Evolutionary conservation across 73 alveolate genomes (phyloP), one percentile per base, ranked within the genome.

Genomic region (Paramecium sexaurelia): DNA sequence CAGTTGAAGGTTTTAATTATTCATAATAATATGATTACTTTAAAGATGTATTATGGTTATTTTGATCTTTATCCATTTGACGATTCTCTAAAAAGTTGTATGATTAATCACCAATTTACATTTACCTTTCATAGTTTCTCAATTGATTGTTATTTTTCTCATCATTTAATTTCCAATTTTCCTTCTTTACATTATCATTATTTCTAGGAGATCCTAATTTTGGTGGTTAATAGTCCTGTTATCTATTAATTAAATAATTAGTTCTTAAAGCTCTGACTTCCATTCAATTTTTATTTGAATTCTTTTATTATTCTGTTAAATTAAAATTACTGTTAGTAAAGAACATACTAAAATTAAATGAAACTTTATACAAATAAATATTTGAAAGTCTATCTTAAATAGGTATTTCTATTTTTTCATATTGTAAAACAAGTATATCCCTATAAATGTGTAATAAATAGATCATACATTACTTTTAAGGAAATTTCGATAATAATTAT

Each of bases 241-340:
- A 22, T 61, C 83, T 61, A 61, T 61, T 61, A 15, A 61, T 29
- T 29, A 29, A 26, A 26, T 26, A 26, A 61, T 61, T 61, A 4
- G 83, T 29, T 61, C 83, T 61, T 29, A 61, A 20, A 0, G 19
- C 83, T 61, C 83, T 24, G 13, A 26, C 83, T 32, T 61, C 83
- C 83, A 61, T 61, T 20, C 22, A n/a, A 61, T 3, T 61, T 61
- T 26, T 61, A 61, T 61, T 61, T 61, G 47, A 61, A 61, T 29
- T 29, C 43, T 61, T 61, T 61, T 4, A 51, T 51, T n/a, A 61
- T 26, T 61, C 83, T 61, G 83, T 61, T 61, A 61, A 61, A 61
- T 61, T 61, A 22, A 22, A 47, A 61, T 61, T 22, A 26, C 83
- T 61, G 83, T 61, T 61, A 61, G 43, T 26, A 32, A 61, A 61